phyloP scores from a whole-genome alignment of 2,329 filamentous ascomycete genomes.

The Ascochyta viciae-villosae region DNA sequence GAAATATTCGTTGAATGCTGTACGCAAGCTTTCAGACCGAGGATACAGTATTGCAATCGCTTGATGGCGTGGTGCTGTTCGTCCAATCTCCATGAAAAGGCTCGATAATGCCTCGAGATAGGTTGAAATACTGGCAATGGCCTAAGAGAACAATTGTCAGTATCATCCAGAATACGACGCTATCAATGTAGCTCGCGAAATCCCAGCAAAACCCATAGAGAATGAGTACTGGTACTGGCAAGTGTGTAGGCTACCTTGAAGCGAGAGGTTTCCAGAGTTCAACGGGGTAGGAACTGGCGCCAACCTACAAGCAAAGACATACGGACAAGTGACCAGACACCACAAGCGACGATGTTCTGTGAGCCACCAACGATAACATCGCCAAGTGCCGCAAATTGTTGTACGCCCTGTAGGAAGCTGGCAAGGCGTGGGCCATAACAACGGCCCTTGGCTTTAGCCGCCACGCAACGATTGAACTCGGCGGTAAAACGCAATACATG shows the following conservation, averaged over 20 bases:
- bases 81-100: constrained; percentile 54
- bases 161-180: too few species aligned
- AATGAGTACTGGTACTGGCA: too few species aligned
- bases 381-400: constrained; percentile 56
- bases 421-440: constrained; percentile 54
- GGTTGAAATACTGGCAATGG: constrained; percentile 38
- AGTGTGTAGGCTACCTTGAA: too few species aligned
- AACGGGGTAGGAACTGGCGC: too few species aligned
- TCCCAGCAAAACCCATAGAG: not conserved
- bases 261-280: too few species aligned
- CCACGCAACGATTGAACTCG: constrained; percentile 42
- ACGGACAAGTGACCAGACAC: constrained; percentile 56
- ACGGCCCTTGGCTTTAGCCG: constrained; percentile 24
- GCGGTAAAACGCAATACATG: constrained; percentile 45
- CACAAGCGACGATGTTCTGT: constrained; percentile 55
- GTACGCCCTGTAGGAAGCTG: constrained; percentile 51
- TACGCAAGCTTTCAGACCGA: constrained; percentile 45
- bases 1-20: constrained; percentile 51
- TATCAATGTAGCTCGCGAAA: not conserved
- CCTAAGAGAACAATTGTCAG: constrained; percentile 25
- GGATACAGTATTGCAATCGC: constrained; percentile 51
- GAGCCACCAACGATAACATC: constrained; percentile 51
- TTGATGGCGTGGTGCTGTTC: constrained; percentile 51
- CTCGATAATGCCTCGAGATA: constrained; percentile 52
- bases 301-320: constrained; percentile 50